phyloP scores from a whole-genome alignment of 106 monocot species.

The Phalaenopsis aphrodite region DNA sequence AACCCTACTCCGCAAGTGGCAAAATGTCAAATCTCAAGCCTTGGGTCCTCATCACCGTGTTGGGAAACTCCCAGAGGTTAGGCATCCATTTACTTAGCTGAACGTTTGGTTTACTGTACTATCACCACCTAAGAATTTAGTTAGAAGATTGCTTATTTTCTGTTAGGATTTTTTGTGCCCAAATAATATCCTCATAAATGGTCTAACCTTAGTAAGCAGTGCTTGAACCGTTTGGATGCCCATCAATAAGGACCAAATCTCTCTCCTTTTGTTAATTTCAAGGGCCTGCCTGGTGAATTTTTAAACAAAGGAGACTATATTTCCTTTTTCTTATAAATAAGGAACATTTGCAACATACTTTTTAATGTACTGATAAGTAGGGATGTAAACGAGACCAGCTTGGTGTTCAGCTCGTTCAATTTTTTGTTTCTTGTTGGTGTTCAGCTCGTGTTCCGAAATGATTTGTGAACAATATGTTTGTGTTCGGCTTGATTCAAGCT shows the following conservation, averaged over 20 bases:
- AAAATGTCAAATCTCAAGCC: slow-evolving; percentile 70
- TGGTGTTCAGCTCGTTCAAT: too few relatives aligned
- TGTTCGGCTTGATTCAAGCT: too few relatives aligned
- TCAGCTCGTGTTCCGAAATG: too few relatives aligned
- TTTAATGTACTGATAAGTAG: too few relatives aligned
- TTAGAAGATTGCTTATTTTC: neutral
- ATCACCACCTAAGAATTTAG: neutral
- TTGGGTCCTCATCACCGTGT: slow-evolving; percentile 65
- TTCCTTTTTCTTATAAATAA: neutral
- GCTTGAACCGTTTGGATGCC: too few relatives aligned
- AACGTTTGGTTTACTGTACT: neutral
- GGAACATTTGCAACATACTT: neutral
- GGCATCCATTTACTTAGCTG: slow-evolving; percentile 1
- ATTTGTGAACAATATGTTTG: too few relatives aligned
- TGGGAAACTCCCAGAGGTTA: slow-evolving; percentile 56
- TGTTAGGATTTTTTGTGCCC: neutral
- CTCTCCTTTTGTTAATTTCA: neutral
- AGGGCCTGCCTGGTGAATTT: neutral
- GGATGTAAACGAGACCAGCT: too few relatives aligned
- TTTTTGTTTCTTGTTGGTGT: too few relatives aligned
- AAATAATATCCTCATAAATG: neutral
- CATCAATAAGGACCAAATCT: neutral
- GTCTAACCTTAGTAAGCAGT: neutral
- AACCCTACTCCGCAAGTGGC: slow-evolving; percentile 82
- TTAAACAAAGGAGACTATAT: neutral